Percentiles rank a stretch among this genome's conserved stretches.
phyloP scores from a whole-genome alignment of 2,329 filamentous ascomycete genomes.

The Dothistroma pini region DNA sequence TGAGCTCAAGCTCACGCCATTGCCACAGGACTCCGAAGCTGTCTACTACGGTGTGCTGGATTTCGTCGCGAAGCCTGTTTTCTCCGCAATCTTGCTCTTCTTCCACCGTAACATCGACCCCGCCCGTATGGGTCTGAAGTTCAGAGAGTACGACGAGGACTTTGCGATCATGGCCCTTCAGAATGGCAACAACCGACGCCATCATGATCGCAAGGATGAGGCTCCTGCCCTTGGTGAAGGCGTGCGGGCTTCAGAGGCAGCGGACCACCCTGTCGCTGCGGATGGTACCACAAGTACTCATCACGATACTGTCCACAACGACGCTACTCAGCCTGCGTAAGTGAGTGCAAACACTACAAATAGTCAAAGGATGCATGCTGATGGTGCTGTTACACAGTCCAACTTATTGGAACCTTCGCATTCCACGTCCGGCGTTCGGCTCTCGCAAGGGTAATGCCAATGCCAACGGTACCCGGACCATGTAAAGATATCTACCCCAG shows the following conservation, averaged over 20 bases:
- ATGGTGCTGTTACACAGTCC: not conserved
- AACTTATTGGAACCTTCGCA: not conserved
- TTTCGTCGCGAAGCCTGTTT: constrained; percentile 58
- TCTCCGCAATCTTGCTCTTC: constrained; percentile 54
- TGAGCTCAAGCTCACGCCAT: not conserved
- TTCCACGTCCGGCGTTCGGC: not conserved
- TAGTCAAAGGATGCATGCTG: not conserved
- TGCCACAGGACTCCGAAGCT: constrained; percentile 54
- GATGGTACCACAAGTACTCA: not conserved
- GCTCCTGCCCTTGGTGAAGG: constrained; percentile 1
- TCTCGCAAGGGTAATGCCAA: not conserved
- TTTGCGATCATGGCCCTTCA: constrained; percentile 5
- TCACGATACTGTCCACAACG: not conserved
- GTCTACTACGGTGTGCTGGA: constrained; percentile 64
- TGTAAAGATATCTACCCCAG: not conserved
- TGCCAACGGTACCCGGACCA: not conserved
- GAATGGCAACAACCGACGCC: not conserved
- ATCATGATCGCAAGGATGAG: constrained; percentile 3
- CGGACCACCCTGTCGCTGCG: not conserved
- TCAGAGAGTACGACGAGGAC: constrained; percentile 35
- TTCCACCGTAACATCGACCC: constrained; percentile 60
- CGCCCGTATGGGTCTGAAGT: constrained; percentile 49
- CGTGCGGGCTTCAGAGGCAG: constrained; percentile 2
- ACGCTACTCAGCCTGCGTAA: not conserved
- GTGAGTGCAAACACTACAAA: not conserved